These are phyloP conservation scores for Halteria grandinella DNA, from an alignment of 73 alveolate genomes.

Conservation along the genomic window DNA sequence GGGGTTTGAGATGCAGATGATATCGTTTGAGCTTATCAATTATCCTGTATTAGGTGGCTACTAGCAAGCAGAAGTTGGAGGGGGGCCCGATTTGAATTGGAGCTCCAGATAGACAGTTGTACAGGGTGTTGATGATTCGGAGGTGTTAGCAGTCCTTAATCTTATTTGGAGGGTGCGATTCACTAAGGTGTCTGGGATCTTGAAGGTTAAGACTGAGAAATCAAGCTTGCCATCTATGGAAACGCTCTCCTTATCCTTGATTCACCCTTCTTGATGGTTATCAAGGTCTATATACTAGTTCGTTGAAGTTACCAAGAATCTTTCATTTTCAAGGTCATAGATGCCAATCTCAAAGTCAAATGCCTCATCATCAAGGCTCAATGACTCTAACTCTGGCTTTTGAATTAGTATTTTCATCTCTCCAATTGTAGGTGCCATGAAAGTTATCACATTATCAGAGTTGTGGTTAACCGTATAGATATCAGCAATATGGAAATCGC, in stretches of 20 bases:
- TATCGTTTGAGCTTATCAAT: no score
- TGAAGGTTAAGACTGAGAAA: not conserved
- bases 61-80: no score
- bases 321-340: not conserved
- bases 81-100: no score
- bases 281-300: not conserved
- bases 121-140: no score
- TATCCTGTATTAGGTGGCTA: no score
- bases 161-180: not conserved
- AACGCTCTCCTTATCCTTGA: no score
- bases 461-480: conserved; percentile 19
- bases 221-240: conserved; percentile 25
- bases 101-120: no score
- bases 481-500: conserved; percentile 44
- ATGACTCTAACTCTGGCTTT: conserved; percentile 6
- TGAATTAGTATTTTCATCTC: conserved; percentile 10
- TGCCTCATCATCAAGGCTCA: not conserved
- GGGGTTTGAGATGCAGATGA: no score
- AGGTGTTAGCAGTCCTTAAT: conserved; percentile 30
- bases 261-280: not conserved
- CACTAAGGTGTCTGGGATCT: not conserved
- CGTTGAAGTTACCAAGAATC: not conserved
- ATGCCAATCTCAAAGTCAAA: conserved; percentile 39
- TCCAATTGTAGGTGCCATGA: conserved; percentile 10
- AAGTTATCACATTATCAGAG: conserved; percentile 14